Evolutionary conservation across 2,329 filamentous ascomycete genomes (phyloP), one percentile per base, ranked within the genome.

Genomic region (Tolypocladium sp.): DNA sequence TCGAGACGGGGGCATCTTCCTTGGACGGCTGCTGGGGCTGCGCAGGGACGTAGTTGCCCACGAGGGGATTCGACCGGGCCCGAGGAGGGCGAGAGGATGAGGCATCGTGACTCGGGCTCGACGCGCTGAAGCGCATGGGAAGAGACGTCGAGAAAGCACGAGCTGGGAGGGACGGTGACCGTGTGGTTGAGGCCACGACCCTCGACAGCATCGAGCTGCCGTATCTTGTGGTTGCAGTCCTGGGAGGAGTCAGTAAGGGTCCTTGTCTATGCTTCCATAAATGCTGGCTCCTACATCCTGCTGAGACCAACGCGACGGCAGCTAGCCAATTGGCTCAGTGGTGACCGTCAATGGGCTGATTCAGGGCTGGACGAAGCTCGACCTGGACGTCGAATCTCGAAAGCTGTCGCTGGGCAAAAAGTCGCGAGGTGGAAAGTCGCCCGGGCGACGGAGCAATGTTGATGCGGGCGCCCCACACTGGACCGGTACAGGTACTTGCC

Each of bases 101-200:
- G 42, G 46, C 20, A 44, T 57, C 27, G 57, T 37, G 25, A 37
- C 56, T 51, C 10, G 58, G 35, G 40, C 46, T 55, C 5, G 64
- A 63, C 56, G 64, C 56, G 33, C 55, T 15, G 52, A 62, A 59
- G 59, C 68, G 68, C 15, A 71, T 56, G 56, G 67, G 64, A 30
- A 70, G 59, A 6, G 70, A 69, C 54, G 71, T 70, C n/a, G 72
- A 70, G 60, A 73, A 72, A 13, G 70, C 59, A 54, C 71, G 69
- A 9, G 61, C 63, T 3, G 30, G 30, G 61, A 56, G 37, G 52
- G 52, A 44, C 56, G 60, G 40, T 20, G 61, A 59, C 59, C 61
- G 41, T 41, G 61, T 59, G 58, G 67, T 65, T 41, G 66, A 64
- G 52, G 61, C 56, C 40, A 64, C 64, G 60, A 67, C 59, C 63